Evolutionary conservation across 2,329 filamentous ascomycete genomes (phyloP), one percentile per base, ranked within the genome.

Genomic region (Paracorniculantispora psalliotae): DNA sequence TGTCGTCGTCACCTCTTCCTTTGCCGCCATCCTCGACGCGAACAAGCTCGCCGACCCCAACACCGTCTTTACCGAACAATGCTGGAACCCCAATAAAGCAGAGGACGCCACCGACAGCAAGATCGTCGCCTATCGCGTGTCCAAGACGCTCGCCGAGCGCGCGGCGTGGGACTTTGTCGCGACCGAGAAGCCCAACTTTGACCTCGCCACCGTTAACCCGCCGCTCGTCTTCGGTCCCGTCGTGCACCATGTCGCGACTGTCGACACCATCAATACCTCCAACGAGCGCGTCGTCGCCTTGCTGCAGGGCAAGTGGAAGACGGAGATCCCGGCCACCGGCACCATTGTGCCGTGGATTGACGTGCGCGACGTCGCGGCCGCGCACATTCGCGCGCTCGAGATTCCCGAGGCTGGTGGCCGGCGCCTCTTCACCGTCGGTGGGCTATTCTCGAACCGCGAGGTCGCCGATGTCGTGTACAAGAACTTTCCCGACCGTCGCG

Each of bases 201-300:
- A 80, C 66, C 67, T 83, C 17, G 79, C 75, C 10, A 83, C 81
- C 5, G 69, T 85, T 64, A 79, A 79, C 66, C 82, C 82, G 48
- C 81, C 81, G 13, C 69, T 83, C 53, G 81, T 85, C 10, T 77
- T 80, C 60, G 82, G 82, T 0, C 81, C 82, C 17, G 72, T 81
- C 3, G 76, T 74, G 35, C 79, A 80, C 67, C 71, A 79, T 69
- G 71, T 82, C 7, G 68, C 68, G 52, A 75, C 72, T 30, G 69
- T 81, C 2, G 71, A 75, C 48, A 70, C 67, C 59, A 77, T 83
- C 71, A 83, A 83, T 73, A 81, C 80, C 17, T 81, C 78, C 65
- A 81, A 81, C 68, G 72, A 73, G 66, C 76, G 79, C n/a, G 67
- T 85, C 59, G 80, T 80, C 17, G 72, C 73, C 30, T 69, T 81